phyloP scores from a whole-genome alignment of 768 basidiomycete genomes.

The Russula vinacea region DNA sequence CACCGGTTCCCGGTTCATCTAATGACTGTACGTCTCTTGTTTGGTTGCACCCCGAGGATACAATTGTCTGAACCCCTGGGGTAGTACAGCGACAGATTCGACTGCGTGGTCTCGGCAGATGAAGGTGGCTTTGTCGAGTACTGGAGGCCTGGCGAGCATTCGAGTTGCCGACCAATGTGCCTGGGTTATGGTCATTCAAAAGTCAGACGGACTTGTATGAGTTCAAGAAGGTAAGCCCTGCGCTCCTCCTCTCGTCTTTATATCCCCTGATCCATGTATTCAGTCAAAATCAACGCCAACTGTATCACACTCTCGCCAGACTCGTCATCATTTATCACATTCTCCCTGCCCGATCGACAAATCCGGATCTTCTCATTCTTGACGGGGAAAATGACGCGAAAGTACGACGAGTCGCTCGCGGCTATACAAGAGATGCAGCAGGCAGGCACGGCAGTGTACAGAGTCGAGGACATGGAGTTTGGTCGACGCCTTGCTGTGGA shows the following conservation, averaged over 20 bases:
- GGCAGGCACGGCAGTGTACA: constrained; percentile 88
- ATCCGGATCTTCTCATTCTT: constrained; percentile 92
- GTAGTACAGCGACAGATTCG: constrained; percentile 87
- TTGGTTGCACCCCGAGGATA: background rate
- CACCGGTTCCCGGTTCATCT: constrained; percentile 89
- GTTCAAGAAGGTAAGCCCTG: constrained; percentile 83
- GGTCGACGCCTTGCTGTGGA: constrained; percentile 93
- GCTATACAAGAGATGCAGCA: constrained; percentile 99
- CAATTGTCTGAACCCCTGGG: background rate
- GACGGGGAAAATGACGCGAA: constrained; percentile 81
- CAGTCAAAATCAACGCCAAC: constrained; percentile 91
- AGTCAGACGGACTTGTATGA: constrained; percentile 92
- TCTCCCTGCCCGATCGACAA: constrained; percentile 91
- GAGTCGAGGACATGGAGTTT: constrained; percentile 98
- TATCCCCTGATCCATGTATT: constrained; percentile 1
- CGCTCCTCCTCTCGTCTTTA: background rate
- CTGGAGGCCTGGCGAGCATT: constrained; percentile 94
- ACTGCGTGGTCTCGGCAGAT: constrained; percentile 91
- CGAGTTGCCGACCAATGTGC: constrained; percentile 70
- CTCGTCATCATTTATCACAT: constrained; percentile 84
- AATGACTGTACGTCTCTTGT: constrained; percentile 54
- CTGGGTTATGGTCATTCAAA: constrained; percentile 87
- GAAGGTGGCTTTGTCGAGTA: constrained; percentile 95
- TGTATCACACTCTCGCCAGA: constrained; percentile 90
- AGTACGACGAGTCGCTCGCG: constrained; percentile 90